Evolutionary conservation across 2,329 filamentous ascomycete genomes (phyloP).

Genomic region (Lasiodiplodia gonubiensis): DNA sequence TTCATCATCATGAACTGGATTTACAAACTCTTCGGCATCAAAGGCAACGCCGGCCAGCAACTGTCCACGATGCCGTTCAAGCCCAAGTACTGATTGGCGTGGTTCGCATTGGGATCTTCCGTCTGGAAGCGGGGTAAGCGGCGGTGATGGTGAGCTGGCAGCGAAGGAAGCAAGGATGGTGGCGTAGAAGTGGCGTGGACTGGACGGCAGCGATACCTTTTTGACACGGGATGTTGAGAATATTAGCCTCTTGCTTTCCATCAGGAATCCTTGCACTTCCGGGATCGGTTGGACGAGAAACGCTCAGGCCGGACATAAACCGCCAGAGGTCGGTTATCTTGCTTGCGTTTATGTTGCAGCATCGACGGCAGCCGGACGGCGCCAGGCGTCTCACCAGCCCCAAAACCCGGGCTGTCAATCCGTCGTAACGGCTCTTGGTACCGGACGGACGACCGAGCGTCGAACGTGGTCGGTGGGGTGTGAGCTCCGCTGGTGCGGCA

Average conservation of each 20-base stretch:
- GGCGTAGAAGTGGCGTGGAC: conserved; percentile 9
- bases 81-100: conserved; percentile 48
- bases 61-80: conserved; percentile 55
- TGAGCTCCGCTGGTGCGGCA: neutral
- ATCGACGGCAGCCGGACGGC: conserved; percentile 17
- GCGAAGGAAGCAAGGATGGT: conserved; percentile 9
- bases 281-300: conserved; percentile 1
- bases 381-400: conserved; percentile 12
- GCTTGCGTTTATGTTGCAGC: conserved; percentile 14
- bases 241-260: neutral
- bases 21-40: conserved; percentile 54
- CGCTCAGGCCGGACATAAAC: conserved; percentile 3
- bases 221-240: conserved; percentile 3
- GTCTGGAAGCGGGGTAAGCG: conserved; percentile 12
- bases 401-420: neutral
- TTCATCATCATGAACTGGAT: conserved; percentile 56
- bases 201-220: neutral
- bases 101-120: conserved; percentile 2
- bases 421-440: conserved; percentile 1
- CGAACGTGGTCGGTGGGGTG: neutral
- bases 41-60: conserved; percentile 50
- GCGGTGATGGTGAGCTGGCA: conserved; percentile 12
- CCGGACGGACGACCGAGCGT: conserved; percentile 7
- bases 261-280: conserved; percentile 5
- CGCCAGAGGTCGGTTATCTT: conserved; percentile 1